These are phyloP conservation scores for Kalaharituber pfeilii DNA, from an alignment of 2,329 filamentous ascomycete species.

Conservation along the genomic window DNA sequence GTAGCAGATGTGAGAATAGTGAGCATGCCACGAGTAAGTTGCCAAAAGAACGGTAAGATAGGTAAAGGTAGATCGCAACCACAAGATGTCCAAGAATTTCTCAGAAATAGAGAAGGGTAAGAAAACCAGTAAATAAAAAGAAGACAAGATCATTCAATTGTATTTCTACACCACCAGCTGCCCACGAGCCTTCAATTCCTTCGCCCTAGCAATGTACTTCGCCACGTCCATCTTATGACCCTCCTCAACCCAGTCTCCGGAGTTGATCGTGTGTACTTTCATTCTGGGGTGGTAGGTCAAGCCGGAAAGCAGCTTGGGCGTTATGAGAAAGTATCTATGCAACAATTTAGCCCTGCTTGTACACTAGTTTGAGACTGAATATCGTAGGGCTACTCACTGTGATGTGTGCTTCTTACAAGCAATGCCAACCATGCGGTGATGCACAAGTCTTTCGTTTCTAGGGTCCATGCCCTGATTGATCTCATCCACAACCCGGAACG, in stretches of 20 bases:
- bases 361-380: neutral
- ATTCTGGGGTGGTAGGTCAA: constrained; percentile 78
- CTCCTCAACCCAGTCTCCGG: constrained; percentile 44
- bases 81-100: no score
- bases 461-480: constrained; percentile 99
- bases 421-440: constrained; percentile 95
- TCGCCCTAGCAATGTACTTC: constrained; percentile 15
- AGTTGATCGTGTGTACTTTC: constrained; percentile 85
- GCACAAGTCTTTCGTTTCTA: constrained; percentile 93
- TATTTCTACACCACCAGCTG: neutral
- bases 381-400: constrained; percentile 28
- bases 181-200: neutral
- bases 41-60: no score
- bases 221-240: constrained; percentile 30
- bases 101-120: no score
- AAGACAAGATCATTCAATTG: no score
- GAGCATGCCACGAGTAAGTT: no score
- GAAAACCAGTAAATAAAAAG: no score
- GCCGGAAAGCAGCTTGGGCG: constrained; percentile 76
- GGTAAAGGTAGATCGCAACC: no score
- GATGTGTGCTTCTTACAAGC: constrained; percentile 67
- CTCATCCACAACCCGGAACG: constrained; percentile 96
- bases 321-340: constrained; percentile 84
- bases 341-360: no score
- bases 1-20: no score